Percentiles rank a stretch among this genome's conserved stretches.
phyloP scores from a whole-genome alignment of 2,329 filamentous ascomycete species.

The Diaporthe capsici region DNA sequence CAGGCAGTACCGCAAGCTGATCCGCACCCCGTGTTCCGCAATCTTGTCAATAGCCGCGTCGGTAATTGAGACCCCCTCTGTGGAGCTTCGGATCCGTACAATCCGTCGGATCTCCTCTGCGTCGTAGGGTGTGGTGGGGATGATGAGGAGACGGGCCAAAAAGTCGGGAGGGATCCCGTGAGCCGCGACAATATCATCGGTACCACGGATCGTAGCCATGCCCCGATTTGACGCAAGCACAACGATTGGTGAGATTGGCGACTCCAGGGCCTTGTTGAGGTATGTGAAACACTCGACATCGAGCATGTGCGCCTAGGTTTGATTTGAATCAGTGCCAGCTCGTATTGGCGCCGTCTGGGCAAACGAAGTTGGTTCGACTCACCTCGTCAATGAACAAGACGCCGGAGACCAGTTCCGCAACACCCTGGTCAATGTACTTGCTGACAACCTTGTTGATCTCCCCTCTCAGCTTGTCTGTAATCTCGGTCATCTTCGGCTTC shows the following conservation, averaged over 20 bases:
- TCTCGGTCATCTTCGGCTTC: slow-evolving; percentile 99
- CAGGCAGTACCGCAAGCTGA: slow-evolving; percentile 92
- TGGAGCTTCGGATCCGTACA: slow-evolving; percentile 85
- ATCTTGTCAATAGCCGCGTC: slow-evolving; percentile 91
- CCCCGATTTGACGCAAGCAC: slow-evolving; percentile 98
- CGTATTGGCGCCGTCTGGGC: slow-evolving; percentile 31
- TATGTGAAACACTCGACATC: slow-evolving; percentile 99
- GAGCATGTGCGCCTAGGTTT: slow-evolving; percentile 93
- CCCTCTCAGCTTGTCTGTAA: slow-evolving; percentile 93
- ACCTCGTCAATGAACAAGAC: slow-evolving; percentile 99
- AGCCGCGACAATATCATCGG: slow-evolving; percentile 83
- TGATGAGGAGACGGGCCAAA: slow-evolving; percentile 92
- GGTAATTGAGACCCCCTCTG: slow-evolving; percentile 83
- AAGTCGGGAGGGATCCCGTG: slow-evolving; percentile 97
- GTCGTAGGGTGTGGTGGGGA: slow-evolving; percentile 92
- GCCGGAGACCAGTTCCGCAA: slow-evolving; percentile 97
- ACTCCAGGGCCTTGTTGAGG: slow-evolving; percentile 97
- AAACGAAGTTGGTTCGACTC: slow-evolving; percentile 49
- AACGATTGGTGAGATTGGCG: slow-evolving; percentile 93
- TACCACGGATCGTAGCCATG: slow-evolving; percentile 92
- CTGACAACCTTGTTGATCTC: slow-evolving; percentile 99
- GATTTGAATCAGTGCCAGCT: slow-evolving; percentile 40
- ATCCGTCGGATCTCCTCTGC: slow-evolving; percentile 93
- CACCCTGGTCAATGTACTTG: slow-evolving; percentile 98
- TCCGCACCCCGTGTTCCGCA: slow-evolving; percentile 86